phyloP scores from a whole-genome alignment of 352 stramenopile species.

The Pythium aristosporum region DNA sequence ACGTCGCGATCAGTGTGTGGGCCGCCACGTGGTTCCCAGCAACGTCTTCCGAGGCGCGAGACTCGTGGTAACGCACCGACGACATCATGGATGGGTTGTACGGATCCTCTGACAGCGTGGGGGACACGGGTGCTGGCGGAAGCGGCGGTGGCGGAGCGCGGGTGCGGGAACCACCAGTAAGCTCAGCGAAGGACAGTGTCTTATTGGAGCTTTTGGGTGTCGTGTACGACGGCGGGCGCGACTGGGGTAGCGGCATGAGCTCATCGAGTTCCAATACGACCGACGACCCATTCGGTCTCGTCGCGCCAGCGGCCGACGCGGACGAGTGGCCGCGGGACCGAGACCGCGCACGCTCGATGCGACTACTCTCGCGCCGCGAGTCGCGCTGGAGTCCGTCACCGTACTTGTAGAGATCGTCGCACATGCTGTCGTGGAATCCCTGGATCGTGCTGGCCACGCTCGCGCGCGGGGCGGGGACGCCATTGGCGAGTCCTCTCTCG shows the following conservation, averaged over 20 bases:
- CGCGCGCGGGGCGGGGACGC: neutral
- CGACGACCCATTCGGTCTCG: slow-evolving; percentile 8
- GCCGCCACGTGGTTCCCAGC: slow-evolving; percentile 1
- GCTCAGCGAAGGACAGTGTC: slow-evolving; percentile 20
- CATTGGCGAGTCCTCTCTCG: neutral
- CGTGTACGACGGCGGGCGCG: neutral
- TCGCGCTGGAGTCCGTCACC: slow-evolving; percentile 23
- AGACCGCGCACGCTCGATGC: slow-evolving; percentile 6
- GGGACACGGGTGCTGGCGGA: slow-evolving; percentile 1
- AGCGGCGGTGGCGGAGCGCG: slow-evolving; percentile 13
- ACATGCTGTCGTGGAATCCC: slow-evolving; percentile 27
- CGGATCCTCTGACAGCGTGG: slow-evolving; percentile 15
- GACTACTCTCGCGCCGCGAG: slow-evolving; percentile 1
- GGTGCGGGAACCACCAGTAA: neutral
- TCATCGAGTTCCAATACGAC: slow-evolving; percentile 24
- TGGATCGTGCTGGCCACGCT: slow-evolving; percentile 23
- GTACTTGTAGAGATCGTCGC: slow-evolving; percentile 24
- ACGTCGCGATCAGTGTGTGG: neutral
- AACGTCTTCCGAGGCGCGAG: slow-evolving; percentile 13
- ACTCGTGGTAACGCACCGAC: slow-evolving; percentile 13
- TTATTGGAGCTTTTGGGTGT: slow-evolving; percentile 20
- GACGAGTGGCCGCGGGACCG: slow-evolving; percentile 17
- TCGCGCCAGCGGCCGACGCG: neutral
- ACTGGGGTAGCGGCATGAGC: slow-evolving; percentile 6
- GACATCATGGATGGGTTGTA: slow-evolving; percentile 23